Conservation (phyloP, 2,329 filamentous ascomycete genomes). For the Ophiocordyceps robertsii region DNA sequence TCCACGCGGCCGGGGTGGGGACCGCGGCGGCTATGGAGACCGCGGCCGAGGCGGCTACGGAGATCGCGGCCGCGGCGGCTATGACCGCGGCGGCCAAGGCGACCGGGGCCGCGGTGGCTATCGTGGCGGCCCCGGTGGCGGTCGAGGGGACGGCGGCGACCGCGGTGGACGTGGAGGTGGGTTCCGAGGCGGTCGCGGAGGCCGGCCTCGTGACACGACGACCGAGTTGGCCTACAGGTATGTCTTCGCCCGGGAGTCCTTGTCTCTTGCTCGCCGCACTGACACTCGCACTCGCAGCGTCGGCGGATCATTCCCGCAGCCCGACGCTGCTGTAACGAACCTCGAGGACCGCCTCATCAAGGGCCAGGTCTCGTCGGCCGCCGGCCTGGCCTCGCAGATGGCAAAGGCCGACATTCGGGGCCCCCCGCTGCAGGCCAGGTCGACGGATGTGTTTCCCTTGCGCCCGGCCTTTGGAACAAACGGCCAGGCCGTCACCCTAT, state of each 20-base stretch:
- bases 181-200: background rate
- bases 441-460: slow-evolving; percentile 22
- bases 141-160: slow-evolving; percentile 8
- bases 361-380: slow-evolving; percentile 9
- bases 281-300: slow-evolving; percentile 8
- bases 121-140: slow-evolving; percentile 3
- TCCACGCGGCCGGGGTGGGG: slow-evolving; percentile 1
- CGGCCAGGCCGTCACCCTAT: slow-evolving; percentile 30
- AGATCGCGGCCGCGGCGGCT: slow-evolving; percentile 2
- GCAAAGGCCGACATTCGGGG: slow-evolving; percentile 16
- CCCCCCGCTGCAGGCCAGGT: background rate
- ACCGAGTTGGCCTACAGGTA: background rate
- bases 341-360: slow-evolving; percentile 28
- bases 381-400: slow-evolving; percentile 21
- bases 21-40: slow-evolving; percentile 4
- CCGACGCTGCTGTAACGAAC: slow-evolving; percentile 14
- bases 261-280: background rate
- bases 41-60: slow-evolving; percentile 6
- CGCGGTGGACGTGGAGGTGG: background rate
- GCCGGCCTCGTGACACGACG: background rate
- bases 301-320: slow-evolving; percentile 6
- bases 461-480: slow-evolving; percentile 35
- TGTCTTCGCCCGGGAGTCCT: background rate
- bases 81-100: slow-evolving; percentile 4
- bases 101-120: slow-evolving; percentile 2